Evolutionary conservation across 148 eudicot species (phyloP), one percentile per base, ranked within the genome.

Genomic region (Vaccinium darrowii): DNA sequence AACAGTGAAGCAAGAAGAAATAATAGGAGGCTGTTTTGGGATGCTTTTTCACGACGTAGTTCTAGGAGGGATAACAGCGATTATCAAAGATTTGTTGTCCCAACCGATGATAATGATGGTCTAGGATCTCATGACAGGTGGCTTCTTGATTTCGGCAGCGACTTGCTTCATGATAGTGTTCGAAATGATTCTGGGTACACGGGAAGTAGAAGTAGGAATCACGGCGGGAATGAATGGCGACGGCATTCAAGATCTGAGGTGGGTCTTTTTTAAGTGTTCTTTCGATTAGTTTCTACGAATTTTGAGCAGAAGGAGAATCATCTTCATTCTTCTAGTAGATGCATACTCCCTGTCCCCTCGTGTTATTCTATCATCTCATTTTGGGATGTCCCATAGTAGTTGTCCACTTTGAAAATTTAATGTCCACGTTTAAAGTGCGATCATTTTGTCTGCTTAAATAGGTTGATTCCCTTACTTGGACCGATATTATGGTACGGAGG

Each of bases 171-270:
- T 86, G 91, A 89, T 79, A 91, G 91, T 56, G 82, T 83, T 86
- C 93, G 86, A 84, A 86, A 86, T n/a, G 90, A 89, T 85, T 89
- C 86, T 74, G 90, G 90, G 87, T 87, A 87, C 82, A 30, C 82
- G 82, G 90, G 88, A 76, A 91, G 93, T 81, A 89, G 93, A 87
- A 90, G 93, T 81, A 89, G 93, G 86, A 90, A 80, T 85, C 94
- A 89, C 49, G 51, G 76, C 74, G 78, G 85, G 52, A 89, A 87
- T 88, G 94, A 92, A 65, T 89, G 84, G 15, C 87, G 82, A 33
- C 83, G 87, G 87, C 93, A 88, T 79, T 87, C 95, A 49, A 91
- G 93, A 91, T 90, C 93, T 85, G 94, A 95, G 98, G 98, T 95
- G 75, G 78, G 78, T 80, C 39, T 47, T 50, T 65, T 72, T 74